Percentiles rank a stretch among this genome's conserved stretches.
Evolutionary conservation across 345 rosid genomes (phyloP).

Genomic region (Fremontodendron californicum): DNA sequence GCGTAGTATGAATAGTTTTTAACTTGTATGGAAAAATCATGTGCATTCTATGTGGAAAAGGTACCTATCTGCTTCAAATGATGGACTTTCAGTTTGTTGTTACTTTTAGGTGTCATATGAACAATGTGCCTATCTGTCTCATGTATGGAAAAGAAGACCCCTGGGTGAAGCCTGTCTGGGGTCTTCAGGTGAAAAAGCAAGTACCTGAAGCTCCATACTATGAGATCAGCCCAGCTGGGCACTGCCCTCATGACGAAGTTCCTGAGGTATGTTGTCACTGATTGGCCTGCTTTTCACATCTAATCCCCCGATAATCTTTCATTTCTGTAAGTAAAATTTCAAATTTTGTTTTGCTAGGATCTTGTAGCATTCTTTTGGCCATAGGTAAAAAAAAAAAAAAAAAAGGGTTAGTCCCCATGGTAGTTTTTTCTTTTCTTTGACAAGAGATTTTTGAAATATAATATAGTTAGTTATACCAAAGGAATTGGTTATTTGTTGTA

Average conservation of each 20-base stretch:
- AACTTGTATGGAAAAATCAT: background rate
- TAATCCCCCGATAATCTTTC: background rate
- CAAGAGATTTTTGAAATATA: too few species aligned
- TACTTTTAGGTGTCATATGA: slow-evolving; percentile 53
- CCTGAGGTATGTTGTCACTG: slow-evolving; percentile 64
- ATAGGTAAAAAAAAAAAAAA: too few species aligned
- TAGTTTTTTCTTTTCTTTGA: too few species aligned
- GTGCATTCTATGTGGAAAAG: background rate
- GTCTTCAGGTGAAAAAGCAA: slow-evolving; percentile 64
- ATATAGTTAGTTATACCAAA: too few species aligned
- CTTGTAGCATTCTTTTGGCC: too few species aligned
- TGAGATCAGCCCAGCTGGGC: slow-evolving; percentile 96
- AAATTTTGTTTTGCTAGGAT: too few species aligned
- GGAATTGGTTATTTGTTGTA: too few species aligned
- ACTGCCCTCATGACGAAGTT: slow-evolving; percentile 98
- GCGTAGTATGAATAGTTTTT: background rate
- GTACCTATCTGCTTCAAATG: background rate
- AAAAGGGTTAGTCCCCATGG: too few species aligned
- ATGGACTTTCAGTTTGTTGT: background rate
- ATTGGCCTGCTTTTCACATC: background rate
- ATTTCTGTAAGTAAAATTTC: background rate
- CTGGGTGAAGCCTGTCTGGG: slow-evolving; percentile 93
- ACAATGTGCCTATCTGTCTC: slow-evolving; percentile 64
- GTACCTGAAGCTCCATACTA: slow-evolving; percentile 79
- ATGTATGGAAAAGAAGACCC: slow-evolving; percentile 95